Evolutionary conservation across 1,284 basidiomycete species (phyloP).

Genomic region (Fomitopsis pinicola): DNA sequence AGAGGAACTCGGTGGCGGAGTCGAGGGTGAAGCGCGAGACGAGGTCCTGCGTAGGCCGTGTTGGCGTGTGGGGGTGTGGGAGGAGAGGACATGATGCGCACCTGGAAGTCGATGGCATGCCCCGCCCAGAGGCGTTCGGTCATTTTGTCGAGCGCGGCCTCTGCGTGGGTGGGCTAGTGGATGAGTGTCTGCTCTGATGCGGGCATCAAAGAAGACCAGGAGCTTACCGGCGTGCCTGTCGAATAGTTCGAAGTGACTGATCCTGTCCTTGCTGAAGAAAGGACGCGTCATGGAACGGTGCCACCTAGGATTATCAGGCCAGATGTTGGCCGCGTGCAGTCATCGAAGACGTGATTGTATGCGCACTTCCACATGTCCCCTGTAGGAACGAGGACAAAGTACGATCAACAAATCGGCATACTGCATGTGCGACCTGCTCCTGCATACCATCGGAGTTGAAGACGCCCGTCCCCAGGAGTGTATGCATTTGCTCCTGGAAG

Average conservation of each 20-base stretch:
- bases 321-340: neutral
- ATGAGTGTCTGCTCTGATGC: neutral
- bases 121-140: neutral
- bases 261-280: constrained; percentile 8
- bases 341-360: neutral
- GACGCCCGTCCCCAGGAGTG: constrained; percentile 13
- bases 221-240: constrained; percentile 4
- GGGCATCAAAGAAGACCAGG: too few relatives aligned
- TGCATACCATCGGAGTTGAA: constrained; percentile 15
- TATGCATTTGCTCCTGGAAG: constrained; percentile 17
- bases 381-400: neutral
- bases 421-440: too few relatives aligned
- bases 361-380: constrained; percentile 27
- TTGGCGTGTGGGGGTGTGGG: neutral
- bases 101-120: constrained; percentile 19
- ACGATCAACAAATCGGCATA: neutral
- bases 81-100: neutral
- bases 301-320: constrained; percentile 12
- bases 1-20: constrained; percentile 38
- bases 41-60: constrained; percentile 21
- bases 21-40: constrained; percentile 36
- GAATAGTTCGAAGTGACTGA: constrained; percentile 9
- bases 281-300: constrained; percentile 25
- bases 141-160: constrained; percentile 3
- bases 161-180: neutral